phyloP scores from a whole-genome alignment of 129 eudicot genomes.

The Flaveria trinervia region DNA sequence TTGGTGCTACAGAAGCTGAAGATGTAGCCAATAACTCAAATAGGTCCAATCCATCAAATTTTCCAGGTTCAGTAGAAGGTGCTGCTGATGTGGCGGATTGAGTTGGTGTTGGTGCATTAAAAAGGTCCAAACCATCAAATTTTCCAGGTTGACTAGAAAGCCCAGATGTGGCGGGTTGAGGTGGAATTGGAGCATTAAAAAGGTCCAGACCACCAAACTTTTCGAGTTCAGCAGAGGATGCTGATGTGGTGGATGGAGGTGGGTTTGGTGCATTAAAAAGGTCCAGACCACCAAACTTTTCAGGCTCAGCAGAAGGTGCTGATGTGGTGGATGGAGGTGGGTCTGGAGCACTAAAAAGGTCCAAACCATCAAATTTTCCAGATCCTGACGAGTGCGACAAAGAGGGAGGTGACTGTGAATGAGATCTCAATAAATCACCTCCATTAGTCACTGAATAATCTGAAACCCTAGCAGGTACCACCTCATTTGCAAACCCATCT shows the following conservation, averaged over 20 bases:
- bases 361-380: slow-evolving; percentile 28
- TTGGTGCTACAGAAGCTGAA: slow-evolving; percentile 42
- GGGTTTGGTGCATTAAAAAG: slow-evolving; percentile 36
- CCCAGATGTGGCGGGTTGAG: slow-evolving; percentile 44
- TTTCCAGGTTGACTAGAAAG: slow-evolving; percentile 27
- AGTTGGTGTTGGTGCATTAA: slow-evolving; percentile 45
- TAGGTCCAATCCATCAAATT: slow-evolving; percentile 49
- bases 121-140: slow-evolving; percentile 59
- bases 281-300: slow-evolving; percentile 29
- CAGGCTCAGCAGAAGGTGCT: slow-evolving; percentile 28
- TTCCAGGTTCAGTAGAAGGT: slow-evolving; percentile 30
- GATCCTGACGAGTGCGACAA: slow-evolving; percentile 19
- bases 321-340: slow-evolving; percentile 47
- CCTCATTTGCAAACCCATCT: slow-evolving; percentile 75
- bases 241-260: slow-evolving; percentile 45
- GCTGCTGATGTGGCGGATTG: slow-evolving; percentile 38
- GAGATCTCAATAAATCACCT: slow-evolving; percentile 69
- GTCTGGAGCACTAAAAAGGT: slow-evolving; percentile 33
- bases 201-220: slow-evolving; percentile 30
- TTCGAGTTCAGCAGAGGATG: slow-evolving; percentile 27
- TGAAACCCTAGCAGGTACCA: slow-evolving; percentile 63
- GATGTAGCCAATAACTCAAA: slow-evolving; percentile 54
- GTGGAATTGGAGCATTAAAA: slow-evolving; percentile 39
- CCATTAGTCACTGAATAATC: slow-evolving; percentile 67
- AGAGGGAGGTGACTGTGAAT: slow-evolving; percentile 24